Evolutionary conservation across 108 stramenopile species (phyloP).

Genomic region (Aurantiochytrium sp.): DNA sequence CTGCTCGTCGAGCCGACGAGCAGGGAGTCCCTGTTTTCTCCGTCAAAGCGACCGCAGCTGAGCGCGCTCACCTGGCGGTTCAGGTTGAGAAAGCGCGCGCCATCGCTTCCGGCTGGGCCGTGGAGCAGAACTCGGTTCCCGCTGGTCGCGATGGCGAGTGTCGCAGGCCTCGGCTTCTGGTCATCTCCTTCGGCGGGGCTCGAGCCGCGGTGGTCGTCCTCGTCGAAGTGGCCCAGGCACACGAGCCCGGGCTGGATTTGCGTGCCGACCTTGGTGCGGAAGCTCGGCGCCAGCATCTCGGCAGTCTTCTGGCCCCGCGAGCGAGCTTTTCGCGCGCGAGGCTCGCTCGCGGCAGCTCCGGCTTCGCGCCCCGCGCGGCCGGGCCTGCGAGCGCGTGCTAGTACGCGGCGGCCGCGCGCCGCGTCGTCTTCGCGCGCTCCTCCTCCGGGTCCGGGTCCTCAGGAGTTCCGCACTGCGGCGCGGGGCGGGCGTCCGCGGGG

Average conservation of each 20-base stretch:
- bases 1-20: constrained; percentile 55
- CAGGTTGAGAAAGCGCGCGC: constrained; percentile 46
- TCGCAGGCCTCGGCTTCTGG: not conserved
- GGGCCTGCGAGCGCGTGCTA: no score
- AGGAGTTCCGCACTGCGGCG: no score
- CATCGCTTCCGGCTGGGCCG: not conserved
- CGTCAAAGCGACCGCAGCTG: not conserved
- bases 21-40: constrained; percentile 32
- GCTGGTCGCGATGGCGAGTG: not conserved
- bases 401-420: no score
- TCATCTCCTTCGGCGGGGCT: no score
- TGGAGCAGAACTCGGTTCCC: not conserved
- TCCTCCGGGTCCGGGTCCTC: no score
- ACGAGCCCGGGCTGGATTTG: not conserved
- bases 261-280: not conserved
- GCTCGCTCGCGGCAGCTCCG: no score
- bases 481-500: no score
- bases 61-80: constrained; percentile 46
- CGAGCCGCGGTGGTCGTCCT: not conserved
- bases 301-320: not conserved
- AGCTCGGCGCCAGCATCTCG: not conserved
- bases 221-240: not conserved
- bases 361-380: no score
- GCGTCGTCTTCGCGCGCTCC: no score
- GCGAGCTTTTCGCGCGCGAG: not conserved